phyloP scores from a whole-genome alignment of 169 alveolate species.

The Cryptosporidium baileyi region DNA sequence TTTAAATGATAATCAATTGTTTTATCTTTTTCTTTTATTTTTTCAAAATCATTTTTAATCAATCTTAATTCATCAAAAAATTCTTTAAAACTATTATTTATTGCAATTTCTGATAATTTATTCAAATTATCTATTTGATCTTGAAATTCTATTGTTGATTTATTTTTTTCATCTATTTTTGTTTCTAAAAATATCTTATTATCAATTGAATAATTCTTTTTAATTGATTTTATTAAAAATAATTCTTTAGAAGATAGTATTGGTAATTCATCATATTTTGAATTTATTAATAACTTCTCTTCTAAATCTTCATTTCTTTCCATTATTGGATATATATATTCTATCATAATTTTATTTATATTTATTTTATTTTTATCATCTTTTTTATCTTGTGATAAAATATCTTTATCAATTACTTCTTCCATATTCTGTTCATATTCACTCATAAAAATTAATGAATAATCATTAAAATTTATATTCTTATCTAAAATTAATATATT shows the following conservation, averaged over 20 bases:
- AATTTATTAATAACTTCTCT: neutral
- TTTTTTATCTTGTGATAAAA: neutral
- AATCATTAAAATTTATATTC: neutral
- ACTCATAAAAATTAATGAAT: neutral
- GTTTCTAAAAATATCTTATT: neutral
- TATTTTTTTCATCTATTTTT: neutral
- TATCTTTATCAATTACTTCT: neutral
- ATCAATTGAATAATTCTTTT: neutral
- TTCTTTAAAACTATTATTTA: neutral
- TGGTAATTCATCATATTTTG: conserved; percentile 32
- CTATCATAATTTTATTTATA: neutral
- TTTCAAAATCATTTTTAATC: neutral
- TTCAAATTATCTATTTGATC: neutral
- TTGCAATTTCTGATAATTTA: neutral
- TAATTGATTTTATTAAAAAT: neutral
- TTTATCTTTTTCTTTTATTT: neutral
- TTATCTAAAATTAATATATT: no score
- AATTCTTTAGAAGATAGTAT: neutral
- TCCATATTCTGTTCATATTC: neutral
- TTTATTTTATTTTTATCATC: neutral
- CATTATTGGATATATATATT: neutral
- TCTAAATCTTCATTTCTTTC: neutral
- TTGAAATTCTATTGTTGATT: no score
- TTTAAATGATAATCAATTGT: neutral
- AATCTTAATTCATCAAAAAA: neutral